These are phyloP conservation scores for Neocatenulostroma microsporum DNA, from an alignment of 2,329 filamentous ascomycete species.

Conservation along the genomic window DNA sequence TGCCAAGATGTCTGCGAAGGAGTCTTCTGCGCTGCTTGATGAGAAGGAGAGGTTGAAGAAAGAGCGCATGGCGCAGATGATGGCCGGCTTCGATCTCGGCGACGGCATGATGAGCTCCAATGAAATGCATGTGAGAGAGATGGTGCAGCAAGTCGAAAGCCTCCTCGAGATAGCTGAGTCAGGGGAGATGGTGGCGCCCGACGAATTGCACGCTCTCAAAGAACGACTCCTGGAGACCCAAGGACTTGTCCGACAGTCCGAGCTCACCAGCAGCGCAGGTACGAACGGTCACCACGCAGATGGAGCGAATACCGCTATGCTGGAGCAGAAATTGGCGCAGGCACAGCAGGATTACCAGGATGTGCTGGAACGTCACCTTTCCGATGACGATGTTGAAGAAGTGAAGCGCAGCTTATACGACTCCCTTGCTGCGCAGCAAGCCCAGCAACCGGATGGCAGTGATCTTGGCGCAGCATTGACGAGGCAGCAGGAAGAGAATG, in stretches of 20 bases:
- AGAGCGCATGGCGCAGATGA: slow-evolving; percentile 99
- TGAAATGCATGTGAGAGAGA: slow-evolving; percentile 72
- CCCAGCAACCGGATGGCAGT: slow-evolving; percentile 48
- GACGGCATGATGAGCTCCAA: slow-evolving; percentile 91
- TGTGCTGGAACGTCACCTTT: slow-evolving; percentile 69
- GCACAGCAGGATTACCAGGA: slow-evolving; percentile 80
- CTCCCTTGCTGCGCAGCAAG: slow-evolving; percentile 59
- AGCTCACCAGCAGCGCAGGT: slow-evolving; percentile 78
- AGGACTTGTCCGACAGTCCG: slow-evolving; percentile 84
- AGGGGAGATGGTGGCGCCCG: slow-evolving; percentile 72
- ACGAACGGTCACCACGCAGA: slow-evolving; percentile 55
- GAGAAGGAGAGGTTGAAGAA: slow-evolving; percentile 99
- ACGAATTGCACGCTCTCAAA: slow-evolving; percentile 70
- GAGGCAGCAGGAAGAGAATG: slow-evolving; percentile 73
- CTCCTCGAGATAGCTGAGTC: slow-evolving; percentile 67
- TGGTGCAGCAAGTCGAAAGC: slow-evolving; percentile 74
- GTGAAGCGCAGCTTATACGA: slow-evolving; percentile 72
- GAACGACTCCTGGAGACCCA: slow-evolving; percentile 80
- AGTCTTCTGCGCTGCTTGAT: slow-evolving; percentile 82
- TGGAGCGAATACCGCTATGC: slow-evolving; percentile 52
- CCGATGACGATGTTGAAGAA: slow-evolving; percentile 71
- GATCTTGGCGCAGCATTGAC: slow-evolving; percentile 59
- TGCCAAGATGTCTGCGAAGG: slow-evolving; percentile 93
- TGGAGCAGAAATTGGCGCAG: slow-evolving; percentile 66
- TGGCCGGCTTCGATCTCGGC: slow-evolving; percentile 94